Conservation (phyloP, 352 stramenopile species). For the Phytophthora megakarya region DNA sequence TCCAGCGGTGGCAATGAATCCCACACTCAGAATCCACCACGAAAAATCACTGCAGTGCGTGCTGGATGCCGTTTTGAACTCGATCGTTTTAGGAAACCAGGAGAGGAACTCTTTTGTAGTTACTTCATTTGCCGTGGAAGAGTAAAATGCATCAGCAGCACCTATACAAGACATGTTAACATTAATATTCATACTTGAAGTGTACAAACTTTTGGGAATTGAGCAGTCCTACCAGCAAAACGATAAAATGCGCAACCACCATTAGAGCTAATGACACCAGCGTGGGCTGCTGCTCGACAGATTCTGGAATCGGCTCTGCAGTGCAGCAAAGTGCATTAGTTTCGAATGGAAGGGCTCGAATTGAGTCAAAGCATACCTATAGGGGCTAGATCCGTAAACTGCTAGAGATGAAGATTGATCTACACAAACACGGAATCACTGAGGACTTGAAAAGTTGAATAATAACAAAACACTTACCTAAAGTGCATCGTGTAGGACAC, state of each 20-base stretch:
- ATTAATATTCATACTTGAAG: too few relatives aligned
- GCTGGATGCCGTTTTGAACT: constrained; percentile 65
- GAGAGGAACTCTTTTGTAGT: constrained; percentile 52
- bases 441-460: neutral
- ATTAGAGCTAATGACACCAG: constrained; percentile 67
- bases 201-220: neutral
- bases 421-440: constrained; percentile 13
- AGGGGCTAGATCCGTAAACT: constrained; percentile 70
- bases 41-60: constrained; percentile 72
- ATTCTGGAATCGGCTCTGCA: constrained; percentile 77
- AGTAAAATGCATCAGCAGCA: constrained; percentile 48
- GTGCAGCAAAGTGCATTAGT: neutral
- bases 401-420: constrained; percentile 68
- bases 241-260: constrained; percentile 73
- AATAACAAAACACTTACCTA: constrained; percentile 39
- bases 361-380: constrained; percentile 41
- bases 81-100: constrained; percentile 86
- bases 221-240: constrained; percentile 45
- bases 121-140: constrained; percentile 58
- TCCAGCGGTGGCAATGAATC: constrained; percentile 42
- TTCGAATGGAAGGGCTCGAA: neutral
- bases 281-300: constrained; percentile 78
- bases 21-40: constrained; percentile 66
- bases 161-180: constrained; percentile 24
- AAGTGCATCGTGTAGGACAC: constrained; percentile 67